A percentile compares a stretch with the other conserved stretches of the same genome.
phyloP scores from a whole-genome alignment of 2,329 filamentous ascomycete genomes.

The Davidsoniella neocaledoniae region DNA sequence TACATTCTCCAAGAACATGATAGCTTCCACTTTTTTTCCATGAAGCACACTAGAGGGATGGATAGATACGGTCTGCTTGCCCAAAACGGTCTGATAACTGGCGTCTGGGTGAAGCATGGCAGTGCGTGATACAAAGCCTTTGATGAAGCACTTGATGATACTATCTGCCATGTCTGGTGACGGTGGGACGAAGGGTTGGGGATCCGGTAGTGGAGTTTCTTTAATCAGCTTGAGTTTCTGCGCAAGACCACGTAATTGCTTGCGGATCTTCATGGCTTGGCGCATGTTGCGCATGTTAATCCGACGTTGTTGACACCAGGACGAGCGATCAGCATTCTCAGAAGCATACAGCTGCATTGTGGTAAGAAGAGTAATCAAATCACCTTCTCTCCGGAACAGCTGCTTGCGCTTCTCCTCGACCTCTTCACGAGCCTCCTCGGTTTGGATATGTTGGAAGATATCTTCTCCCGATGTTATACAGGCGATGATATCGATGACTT shows the following conservation, averaged over 20 bases:
- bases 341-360: slow-evolving; percentile 44
- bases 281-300: slow-evolving; percentile 45
- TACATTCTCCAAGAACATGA: slow-evolving; percentile 52
- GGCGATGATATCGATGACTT: slow-evolving; percentile 70
- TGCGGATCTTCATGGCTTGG: slow-evolving; percentile 44
- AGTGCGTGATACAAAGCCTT: slow-evolving; percentile 43
- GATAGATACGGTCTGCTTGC: slow-evolving; percentile 43
- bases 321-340: slow-evolving; percentile 35
- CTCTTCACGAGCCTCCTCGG: slow-evolving; percentile 38
- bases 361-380: slow-evolving; percentile 47
- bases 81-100: slow-evolving; percentile 42
- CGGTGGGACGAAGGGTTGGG: slow-evolving; percentile 37
- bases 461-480: slow-evolving; percentile 47
- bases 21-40: slow-evolving; percentile 45
- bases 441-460: slow-evolving; percentile 42
- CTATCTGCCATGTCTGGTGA: slow-evolving; percentile 36
- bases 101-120: slow-evolving; percentile 43
- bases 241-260: slow-evolving; percentile 42
- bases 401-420: slow-evolving; percentile 37
- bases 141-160: slow-evolving; percentile 44
- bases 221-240: slow-evolving; percentile 32
- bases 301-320: slow-evolving; percentile 41
- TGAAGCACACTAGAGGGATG: slow-evolving; percentile 47
- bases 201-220: slow-evolving; percentile 29
- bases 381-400: slow-evolving; percentile 43